Conservation (phyloP, 2,329 filamentous ascomycete species). For the Dactylella cylindrospora region DNA sequence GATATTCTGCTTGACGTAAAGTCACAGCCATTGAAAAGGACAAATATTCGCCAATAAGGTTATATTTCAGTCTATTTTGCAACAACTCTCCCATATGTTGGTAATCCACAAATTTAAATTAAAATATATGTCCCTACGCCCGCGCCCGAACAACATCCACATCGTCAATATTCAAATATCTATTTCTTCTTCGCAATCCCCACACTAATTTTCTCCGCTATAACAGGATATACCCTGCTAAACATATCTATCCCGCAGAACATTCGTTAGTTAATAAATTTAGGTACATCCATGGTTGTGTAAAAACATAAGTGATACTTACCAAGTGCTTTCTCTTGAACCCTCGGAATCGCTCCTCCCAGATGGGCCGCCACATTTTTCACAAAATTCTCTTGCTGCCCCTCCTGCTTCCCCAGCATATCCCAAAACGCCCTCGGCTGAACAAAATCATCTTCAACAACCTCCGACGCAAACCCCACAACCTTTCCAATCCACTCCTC, state of each 20-base stretch:
- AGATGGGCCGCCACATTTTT: conserved; percentile 63
- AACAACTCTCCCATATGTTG: too few relatives aligned
- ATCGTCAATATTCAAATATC: too few relatives aligned
- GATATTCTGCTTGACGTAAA: too few relatives aligned
- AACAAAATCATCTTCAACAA: conserved; percentile 58
- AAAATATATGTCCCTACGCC: too few relatives aligned
- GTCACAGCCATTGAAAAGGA: too few relatives aligned
- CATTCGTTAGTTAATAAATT: not conserved
- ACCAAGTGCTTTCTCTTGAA: conserved; percentile 62
- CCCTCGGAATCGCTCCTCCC: conserved; percentile 58
- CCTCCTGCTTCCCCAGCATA: conserved; percentile 56
- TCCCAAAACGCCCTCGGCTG: conserved; percentile 58
- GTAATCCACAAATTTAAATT: too few relatives aligned
- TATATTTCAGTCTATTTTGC: too few relatives aligned
- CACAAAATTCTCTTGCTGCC: conserved; percentile 65
- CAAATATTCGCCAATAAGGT: too few relatives aligned
- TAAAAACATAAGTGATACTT: too few relatives aligned
- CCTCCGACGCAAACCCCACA: conserved; percentile 49
- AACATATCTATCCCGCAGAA: conserved; percentile 28
- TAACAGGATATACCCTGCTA: conserved; percentile 17
- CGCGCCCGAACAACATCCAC: too few relatives aligned
- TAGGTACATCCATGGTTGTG: not conserved
- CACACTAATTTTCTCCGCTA: conserved; percentile 13
- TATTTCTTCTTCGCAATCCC: too few relatives aligned
- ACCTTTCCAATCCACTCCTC: conserved; percentile 50